A percentile compares a stretch with the other conserved stretches of the same genome.
These are phyloP conservation scores for Cladophialophora bantiana DNA, from an alignment of 2,329 filamentous ascomycete species.

Conservation along the genomic window DNA sequence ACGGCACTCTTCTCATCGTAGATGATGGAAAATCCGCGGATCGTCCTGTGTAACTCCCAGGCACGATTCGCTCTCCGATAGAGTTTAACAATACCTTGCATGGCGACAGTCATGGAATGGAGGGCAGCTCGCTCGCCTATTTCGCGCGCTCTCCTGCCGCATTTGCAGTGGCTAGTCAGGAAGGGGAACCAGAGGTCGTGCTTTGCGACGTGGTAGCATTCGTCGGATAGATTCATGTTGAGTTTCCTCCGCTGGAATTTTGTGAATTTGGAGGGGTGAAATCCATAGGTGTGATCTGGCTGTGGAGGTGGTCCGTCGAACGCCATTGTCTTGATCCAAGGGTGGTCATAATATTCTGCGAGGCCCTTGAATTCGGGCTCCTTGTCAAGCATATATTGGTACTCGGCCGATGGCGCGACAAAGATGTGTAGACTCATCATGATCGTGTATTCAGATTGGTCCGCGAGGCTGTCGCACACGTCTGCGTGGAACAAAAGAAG, in stretches of 20 bases:
- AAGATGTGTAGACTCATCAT: background rate
- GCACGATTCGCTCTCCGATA: background rate
- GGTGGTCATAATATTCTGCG: background rate
- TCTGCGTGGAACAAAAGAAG: background rate
- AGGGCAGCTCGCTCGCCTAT: background rate
- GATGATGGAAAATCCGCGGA: background rate
- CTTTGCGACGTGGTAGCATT: background rate
- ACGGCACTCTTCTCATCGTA: background rate
- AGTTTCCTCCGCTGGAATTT: background rate
- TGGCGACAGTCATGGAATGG: background rate
- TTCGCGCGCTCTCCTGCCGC: background rate
- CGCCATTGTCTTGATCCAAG: background rate
- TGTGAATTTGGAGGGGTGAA: background rate
- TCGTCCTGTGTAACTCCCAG: background rate
- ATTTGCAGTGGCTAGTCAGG: background rate
- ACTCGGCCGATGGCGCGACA: background rate
- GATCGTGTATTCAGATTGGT: background rate
- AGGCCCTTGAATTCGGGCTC: background rate
- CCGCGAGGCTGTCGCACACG: background rate
- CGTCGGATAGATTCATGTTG: background rate
- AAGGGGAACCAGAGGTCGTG: background rate
- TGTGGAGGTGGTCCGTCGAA: background rate
- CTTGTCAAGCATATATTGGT: background rate
- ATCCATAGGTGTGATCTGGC: background rate
- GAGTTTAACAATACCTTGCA: background rate